These are phyloP conservation scores for Gardenia jasminoides DNA, from an alignment of 257 asterid genomes.

Conservation along the genomic window DNA sequence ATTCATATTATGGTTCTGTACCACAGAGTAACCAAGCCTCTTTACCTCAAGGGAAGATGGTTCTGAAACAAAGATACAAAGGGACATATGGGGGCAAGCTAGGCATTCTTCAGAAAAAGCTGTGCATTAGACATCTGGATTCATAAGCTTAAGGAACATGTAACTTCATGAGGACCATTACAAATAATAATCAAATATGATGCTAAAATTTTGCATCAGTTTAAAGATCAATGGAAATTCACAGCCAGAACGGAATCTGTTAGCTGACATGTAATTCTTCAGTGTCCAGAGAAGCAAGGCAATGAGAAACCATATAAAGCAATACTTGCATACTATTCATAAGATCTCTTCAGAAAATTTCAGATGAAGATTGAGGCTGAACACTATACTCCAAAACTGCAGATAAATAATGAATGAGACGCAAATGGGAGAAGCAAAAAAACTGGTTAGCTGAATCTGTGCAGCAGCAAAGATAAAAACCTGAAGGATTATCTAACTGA, in stretches of 20 bases:
- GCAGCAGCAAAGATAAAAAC: background rate
- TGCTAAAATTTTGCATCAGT: background rate
- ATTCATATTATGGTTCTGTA: too few relatives aligned
- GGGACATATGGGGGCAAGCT: background rate
- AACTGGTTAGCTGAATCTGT: background rate
- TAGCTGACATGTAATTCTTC: background rate
- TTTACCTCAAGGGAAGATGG: background rate
- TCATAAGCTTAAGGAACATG: background rate
- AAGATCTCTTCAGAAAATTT: background rate
- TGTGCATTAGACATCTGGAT: background rate
- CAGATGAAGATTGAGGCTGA: background rate
- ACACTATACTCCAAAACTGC: background rate
- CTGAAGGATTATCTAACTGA: background rate
- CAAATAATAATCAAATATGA: background rate
- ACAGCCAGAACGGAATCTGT: background rate
- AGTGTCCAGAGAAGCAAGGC: background rate
- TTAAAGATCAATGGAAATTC: background rate
- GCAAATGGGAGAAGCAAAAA: background rate
- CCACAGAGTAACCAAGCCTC: background rate
- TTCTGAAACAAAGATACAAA: background rate
- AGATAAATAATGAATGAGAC: too few relatives aligned
- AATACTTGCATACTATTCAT: background rate
- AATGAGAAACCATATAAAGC: background rate
- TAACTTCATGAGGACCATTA: background rate
- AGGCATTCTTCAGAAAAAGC: background rate